A percentile compares a stretch with the other conserved stretches of the same genome.
phyloP scores from a whole-genome alignment of 192 early-diverging fungal species.

The Piromyces sp. region DNA sequence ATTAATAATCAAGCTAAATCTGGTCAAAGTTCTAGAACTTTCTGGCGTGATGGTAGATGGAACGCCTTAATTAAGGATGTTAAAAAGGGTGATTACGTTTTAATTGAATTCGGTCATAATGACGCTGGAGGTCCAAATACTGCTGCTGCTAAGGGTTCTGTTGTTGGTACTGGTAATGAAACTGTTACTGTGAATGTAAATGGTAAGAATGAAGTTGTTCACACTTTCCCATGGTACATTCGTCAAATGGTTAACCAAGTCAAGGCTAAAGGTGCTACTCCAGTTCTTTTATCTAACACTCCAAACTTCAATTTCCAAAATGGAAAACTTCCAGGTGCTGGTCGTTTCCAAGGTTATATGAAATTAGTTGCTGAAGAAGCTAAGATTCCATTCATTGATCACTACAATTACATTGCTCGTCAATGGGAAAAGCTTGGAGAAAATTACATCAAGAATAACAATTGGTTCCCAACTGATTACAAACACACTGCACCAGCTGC shows the following conservation, averaged over 20 bases:
- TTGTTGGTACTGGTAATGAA: background rate
- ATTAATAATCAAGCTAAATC: background rate
- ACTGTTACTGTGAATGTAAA: background rate
- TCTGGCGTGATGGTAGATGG: background rate
- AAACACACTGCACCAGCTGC: background rate
- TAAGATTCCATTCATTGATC: background rate
- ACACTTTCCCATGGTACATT: background rate
- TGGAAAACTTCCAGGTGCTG: background rate
- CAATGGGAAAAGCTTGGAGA: background rate
- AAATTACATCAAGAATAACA: background rate
- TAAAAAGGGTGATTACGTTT: background rate
- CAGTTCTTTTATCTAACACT: background rate
- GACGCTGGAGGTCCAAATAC: background rate
- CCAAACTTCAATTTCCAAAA: background rate
- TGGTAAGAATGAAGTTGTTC: background rate
- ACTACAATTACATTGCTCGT: background rate
- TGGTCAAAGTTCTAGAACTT: background rate
- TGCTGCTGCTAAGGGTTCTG: background rate
- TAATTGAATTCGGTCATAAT: background rate
- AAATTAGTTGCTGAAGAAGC: background rate
- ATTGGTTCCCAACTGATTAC: background rate
- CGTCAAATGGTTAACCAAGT: background rate
- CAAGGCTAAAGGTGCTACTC: background rate
- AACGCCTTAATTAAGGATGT: background rate
- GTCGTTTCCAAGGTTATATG: background rate